phyloP scores from a whole-genome alignment of 192 early-diverging fungal genomes.

The Coemansia nantahalensis region DNA sequence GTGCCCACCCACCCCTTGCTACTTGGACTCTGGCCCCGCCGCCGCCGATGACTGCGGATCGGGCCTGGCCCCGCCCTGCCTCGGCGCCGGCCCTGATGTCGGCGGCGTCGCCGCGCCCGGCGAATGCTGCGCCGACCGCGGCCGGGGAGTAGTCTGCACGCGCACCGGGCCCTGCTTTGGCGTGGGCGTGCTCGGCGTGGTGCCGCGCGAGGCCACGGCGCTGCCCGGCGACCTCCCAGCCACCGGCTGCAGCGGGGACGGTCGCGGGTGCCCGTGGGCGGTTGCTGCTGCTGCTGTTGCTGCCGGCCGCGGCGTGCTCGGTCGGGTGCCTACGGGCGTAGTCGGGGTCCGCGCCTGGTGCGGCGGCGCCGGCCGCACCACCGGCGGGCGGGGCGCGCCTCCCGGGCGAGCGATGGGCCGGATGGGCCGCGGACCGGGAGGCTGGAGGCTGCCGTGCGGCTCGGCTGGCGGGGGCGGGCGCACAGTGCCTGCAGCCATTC shows the following conservation, averaged over 20 bases:
- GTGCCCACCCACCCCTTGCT: no score
- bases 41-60: no score
- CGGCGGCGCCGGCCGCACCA: constrained; percentile 1
- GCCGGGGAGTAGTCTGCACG: not conserved
- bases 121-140: not conserved
- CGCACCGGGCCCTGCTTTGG: constrained; percentile 2
- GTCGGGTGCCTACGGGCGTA: not conserved
- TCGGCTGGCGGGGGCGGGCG: not conserved
- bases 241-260: not conserved
- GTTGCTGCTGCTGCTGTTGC: no score
- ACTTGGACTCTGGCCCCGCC: no score
- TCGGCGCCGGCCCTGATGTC: not conserved
- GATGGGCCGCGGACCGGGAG: constrained; percentile 1
- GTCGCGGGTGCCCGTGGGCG: constrained; percentile 1
- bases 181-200: constrained; percentile 24
- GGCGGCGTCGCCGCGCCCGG: not conserved
- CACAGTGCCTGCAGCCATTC: no score
- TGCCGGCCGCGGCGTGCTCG: constrained; percentile 4
- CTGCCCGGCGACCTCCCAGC: constrained; percentile 1
- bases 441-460: constrained; percentile 1
- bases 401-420: constrained; percentile 17
- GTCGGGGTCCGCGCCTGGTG: not conserved
- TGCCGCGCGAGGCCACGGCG: constrained; percentile 23
- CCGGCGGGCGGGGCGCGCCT: not conserved
- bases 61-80: no score